phyloP scores from a whole-genome alignment of 768 basidiomycete species.

The Steccherinum ochraceum region DNA sequence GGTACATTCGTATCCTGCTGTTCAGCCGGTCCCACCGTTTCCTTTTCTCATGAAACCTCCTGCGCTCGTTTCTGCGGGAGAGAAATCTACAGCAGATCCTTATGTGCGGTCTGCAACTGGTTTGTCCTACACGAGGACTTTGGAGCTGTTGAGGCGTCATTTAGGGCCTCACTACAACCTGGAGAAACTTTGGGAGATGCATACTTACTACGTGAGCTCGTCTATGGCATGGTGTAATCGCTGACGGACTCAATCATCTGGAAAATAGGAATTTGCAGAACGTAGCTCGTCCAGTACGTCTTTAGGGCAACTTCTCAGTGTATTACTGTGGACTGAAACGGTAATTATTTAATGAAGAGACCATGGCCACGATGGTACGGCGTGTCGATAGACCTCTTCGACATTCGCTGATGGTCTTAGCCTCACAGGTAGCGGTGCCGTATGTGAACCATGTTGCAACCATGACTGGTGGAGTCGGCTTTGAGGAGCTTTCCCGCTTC shows the following conservation, averaged over 20 bases:
- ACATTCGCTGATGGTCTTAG: conserved; percentile 1
- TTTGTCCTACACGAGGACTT: conserved; percentile 32
- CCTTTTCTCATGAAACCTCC: conserved; percentile 29
- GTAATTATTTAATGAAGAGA: conserved; percentile 29
- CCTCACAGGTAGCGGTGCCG: conserved; percentile 31
- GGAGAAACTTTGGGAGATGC: conserved; percentile 41
- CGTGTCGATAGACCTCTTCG: not conserved
- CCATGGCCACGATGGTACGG: conserved; percentile 36
- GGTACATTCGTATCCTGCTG: conserved; percentile 31
- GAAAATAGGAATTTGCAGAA: conserved; percentile 30
- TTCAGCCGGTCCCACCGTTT: conserved; percentile 30
- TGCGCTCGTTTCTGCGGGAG: conserved; percentile 18
- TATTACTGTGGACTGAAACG: not conserved
- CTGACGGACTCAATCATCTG: not conserved
- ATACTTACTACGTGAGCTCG: conserved; percentile 35
- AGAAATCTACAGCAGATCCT: conserved; percentile 21
- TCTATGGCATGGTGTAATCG: no score
- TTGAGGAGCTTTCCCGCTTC: conserved; percentile 36
- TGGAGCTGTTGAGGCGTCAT: conserved; percentile 28
- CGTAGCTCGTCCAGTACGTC: conserved; percentile 32
- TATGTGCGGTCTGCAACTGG: conserved; percentile 31
- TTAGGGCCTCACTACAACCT: conserved; percentile 39
- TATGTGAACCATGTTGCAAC: conserved; percentile 39
- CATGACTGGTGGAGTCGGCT: conserved; percentile 40
- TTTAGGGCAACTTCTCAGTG: not conserved